These are phyloP conservation scores for Sporodiniella umbellata DNA, from an alignment of 371 early-diverging fungal species.

Conservation along the genomic window DNA sequence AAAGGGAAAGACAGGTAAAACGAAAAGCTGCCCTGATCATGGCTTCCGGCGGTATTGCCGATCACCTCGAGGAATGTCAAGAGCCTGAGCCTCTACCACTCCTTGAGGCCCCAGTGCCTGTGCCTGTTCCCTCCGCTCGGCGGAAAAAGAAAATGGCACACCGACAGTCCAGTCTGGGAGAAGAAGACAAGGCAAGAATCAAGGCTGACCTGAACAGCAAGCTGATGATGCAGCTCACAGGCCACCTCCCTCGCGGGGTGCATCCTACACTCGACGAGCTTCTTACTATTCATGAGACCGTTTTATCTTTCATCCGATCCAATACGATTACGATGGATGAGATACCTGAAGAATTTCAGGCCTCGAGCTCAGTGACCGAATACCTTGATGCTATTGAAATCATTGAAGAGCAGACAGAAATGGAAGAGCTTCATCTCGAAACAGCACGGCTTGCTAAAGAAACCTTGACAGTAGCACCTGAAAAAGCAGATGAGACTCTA, in stretches of 20 bases:
- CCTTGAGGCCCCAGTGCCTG: conserved; percentile 28
- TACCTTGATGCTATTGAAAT: conserved; percentile 38
- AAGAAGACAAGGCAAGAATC: conserved; percentile 43
- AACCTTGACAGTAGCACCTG: conserved; percentile 27
- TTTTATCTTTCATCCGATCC: conserved; percentile 37
- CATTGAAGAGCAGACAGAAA: conserved; percentile 32
- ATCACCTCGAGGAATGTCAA: not conserved
- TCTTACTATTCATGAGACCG: conserved; percentile 37
- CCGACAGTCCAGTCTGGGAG: conserved; percentile 34
- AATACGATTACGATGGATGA: conserved; percentile 37
- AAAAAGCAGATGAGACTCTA: conserved; percentile 32
- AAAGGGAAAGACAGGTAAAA: conserved; percentile 18
- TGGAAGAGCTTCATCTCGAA: conserved; percentile 22
- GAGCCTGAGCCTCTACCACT: not conserved
- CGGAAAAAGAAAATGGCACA: conserved; percentile 26
- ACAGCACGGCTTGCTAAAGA: conserved; percentile 30
- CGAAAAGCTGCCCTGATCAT: conserved; percentile 31
- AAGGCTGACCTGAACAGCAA: conserved; percentile 42
- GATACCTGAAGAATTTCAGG: conserved; percentile 37
- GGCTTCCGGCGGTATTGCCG: conserved; percentile 21
- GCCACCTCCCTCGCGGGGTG: conserved; percentile 45
- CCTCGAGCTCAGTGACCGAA: conserved; percentile 27
- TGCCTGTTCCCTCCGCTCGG: conserved; percentile 34
- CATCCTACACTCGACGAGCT: conserved; percentile 41
- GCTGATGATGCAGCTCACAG: conserved; percentile 43